Conservation (phyloP, 192 early-diverging fungal species). For the Coemansia sp. region DNA sequence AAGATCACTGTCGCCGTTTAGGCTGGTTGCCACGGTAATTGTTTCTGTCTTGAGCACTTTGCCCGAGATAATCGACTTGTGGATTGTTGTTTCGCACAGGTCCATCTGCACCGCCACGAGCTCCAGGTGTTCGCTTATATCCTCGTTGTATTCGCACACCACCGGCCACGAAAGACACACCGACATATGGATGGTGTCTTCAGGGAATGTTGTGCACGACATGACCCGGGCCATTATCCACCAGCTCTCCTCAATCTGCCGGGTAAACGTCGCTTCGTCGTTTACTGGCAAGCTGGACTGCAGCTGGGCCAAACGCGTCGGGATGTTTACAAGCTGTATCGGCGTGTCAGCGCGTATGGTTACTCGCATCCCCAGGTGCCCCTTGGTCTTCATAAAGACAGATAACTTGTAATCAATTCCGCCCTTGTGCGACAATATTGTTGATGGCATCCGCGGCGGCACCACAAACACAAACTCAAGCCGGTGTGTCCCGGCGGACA, state of each 20-base stretch:
- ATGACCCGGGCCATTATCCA: conserved; percentile 29
- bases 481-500: conserved; percentile 21
- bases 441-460: conserved; percentile 35
- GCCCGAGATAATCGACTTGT: conserved; percentile 26
- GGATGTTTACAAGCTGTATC: conserved; percentile 34
- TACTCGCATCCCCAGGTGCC: background rate
- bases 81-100: conserved; percentile 25
- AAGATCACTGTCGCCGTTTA: background rate
- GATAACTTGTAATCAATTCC: conserved; percentile 34
- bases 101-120: conserved; percentile 23
- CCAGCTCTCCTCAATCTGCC: conserved; percentile 33
- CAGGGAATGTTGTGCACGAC: conserved; percentile 22
- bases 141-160: conserved; percentile 7
- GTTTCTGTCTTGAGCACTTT: conserved; percentile 12
- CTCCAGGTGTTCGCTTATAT: conserved; percentile 4
- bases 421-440: conserved; percentile 27
- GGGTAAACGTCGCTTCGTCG: conserved; percentile 36
- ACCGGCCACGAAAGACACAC: conserved; percentile 28
- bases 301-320: conserved; percentile 15
- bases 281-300: conserved; percentile 19
- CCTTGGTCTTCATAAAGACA: conserved; percentile 14
- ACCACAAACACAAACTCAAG: conserved; percentile 33
- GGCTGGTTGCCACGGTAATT: conserved; percentile 8
- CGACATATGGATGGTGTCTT: conserved; percentile 19
- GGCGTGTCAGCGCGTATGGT: conserved; percentile 7